Evolutionary conservation across 1,284 basidiomycete genomes (phyloP).

Genomic region (Ganoderma meredithae): DNA sequence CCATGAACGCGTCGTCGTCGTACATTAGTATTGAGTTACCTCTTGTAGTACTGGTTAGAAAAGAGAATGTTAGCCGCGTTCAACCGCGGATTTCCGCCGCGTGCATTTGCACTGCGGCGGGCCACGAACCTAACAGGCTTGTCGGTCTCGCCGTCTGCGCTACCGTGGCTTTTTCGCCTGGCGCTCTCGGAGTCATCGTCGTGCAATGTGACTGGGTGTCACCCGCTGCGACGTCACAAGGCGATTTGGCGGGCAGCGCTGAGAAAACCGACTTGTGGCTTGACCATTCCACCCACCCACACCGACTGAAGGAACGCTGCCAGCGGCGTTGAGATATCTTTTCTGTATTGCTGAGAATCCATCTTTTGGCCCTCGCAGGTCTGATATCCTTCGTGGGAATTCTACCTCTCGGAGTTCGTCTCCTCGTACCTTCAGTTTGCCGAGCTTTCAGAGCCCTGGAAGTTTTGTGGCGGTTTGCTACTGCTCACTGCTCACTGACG

Average conservation of each 20-base stretch:
- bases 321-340: constrained; percentile 22
- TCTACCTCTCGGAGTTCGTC: constrained; percentile 9
- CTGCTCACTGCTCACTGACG: constrained; percentile 16
- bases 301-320: constrained; percentile 19
- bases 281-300: constrained; percentile 23
- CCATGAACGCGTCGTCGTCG: constrained; percentile 15
- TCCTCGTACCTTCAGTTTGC: constrained; percentile 9
- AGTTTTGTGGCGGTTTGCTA: constrained; percentile 11
- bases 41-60: constrained; percentile 35
- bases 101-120: constrained; percentile 11
- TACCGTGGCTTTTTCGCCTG: not conserved
- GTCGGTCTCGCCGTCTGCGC: not conserved
- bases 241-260: constrained; percentile 2
- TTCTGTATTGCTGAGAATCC: constrained; percentile 31
- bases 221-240: constrained; percentile 1
- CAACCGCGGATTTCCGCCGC: constrained; percentile 27
- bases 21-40: constrained; percentile 32
- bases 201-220: constrained; percentile 3
- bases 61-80: constrained; percentile 32
- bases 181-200: not conserved
- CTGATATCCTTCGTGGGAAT: constrained; percentile 27
- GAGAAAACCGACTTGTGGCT: constrained; percentile 8
- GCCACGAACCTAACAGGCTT: not conserved
- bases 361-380: constrained; percentile 26
- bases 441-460: not conserved